Percentiles rank a stretch among this genome's conserved stretches.
Evolutionary conservation across 768 basidiomycete species (phyloP).

Genomic region (Coprinellus micaceus): DNA sequence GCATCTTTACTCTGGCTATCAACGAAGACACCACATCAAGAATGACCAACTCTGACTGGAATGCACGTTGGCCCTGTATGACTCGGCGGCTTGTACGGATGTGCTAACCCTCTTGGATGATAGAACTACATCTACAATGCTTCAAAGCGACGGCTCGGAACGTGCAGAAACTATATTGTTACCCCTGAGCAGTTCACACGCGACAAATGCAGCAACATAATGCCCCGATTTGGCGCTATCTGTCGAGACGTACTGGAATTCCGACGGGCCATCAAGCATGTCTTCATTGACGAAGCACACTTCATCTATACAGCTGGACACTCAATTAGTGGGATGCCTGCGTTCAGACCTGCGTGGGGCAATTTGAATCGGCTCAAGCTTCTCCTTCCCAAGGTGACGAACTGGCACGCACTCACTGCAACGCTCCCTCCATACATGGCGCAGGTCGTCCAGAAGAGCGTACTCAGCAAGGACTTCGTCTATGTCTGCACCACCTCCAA

Average conservation of each 20-base stretch:
- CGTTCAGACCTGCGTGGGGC: conserved; percentile 23
- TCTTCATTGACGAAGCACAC: conserved; percentile 23
- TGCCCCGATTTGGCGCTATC: neutral
- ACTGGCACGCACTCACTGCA: conserved; percentile 17
- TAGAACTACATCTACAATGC: neutral
- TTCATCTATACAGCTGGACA: conserved; percentile 19
- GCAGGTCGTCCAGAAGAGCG: conserved; percentile 11
- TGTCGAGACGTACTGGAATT: neutral
- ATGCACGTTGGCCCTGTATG: neutral
- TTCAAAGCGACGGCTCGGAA: neutral
- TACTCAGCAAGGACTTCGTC: conserved; percentile 12
- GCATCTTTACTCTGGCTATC: neutral
- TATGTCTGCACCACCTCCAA: conserved; percentile 20
- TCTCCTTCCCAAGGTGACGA: conserved; percentile 9
- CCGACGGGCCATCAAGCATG: neutral
- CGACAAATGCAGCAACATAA: neutral
- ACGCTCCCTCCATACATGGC: conserved; percentile 23
- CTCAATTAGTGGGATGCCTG: conserved; percentile 13
- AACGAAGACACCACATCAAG: neutral
- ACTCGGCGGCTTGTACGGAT: neutral
- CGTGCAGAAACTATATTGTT: neutral
- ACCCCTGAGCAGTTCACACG: neutral
- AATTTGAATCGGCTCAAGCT: conserved; percentile 15
- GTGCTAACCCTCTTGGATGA: neutral
- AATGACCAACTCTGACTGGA: neutral